These are phyloP conservation scores for Eucalyptus marginata DNA, from an alignment of 345 rosid genomes.

Conservation along the genomic window DNA sequence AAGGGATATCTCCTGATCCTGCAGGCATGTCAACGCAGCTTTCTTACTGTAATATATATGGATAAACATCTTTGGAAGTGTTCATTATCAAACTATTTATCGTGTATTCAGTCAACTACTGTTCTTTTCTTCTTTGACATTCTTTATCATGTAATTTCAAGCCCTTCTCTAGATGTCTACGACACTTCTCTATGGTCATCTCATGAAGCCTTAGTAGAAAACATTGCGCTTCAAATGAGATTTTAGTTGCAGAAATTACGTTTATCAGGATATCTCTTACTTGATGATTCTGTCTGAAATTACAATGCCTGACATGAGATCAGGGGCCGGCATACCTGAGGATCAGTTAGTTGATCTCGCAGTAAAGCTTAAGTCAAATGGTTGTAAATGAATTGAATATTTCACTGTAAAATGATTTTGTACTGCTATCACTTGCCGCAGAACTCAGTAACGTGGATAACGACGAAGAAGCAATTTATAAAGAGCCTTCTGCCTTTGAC, in stretches of 20 bases:
- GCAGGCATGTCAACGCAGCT: constrained; percentile 11
- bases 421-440: constrained; percentile 10
- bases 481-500: constrained; percentile 31
- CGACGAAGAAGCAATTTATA: constrained; percentile 10
- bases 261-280: background rate
- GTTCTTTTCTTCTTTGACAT: background rate
- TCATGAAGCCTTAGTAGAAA: background rate
- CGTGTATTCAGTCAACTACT: background rate
- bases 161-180: background rate
- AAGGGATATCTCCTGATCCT: constrained; percentile 7
- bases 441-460: constrained; percentile 3
- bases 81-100: background rate
- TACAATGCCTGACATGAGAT: background rate
- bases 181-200: background rate
- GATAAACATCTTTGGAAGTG: background rate
- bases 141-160: background rate
- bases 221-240: background rate
- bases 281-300: background rate
- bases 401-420: background rate
- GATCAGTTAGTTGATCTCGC: background rate
- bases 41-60: background rate
- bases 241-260: background rate
- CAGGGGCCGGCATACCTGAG: background rate
- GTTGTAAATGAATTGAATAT: background rate
- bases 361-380: background rate